These are phyloP conservation scores for Xylaria intraflava DNA, from an alignment of 495 filamentous ascomycete species.

Conservation along the genomic window DNA sequence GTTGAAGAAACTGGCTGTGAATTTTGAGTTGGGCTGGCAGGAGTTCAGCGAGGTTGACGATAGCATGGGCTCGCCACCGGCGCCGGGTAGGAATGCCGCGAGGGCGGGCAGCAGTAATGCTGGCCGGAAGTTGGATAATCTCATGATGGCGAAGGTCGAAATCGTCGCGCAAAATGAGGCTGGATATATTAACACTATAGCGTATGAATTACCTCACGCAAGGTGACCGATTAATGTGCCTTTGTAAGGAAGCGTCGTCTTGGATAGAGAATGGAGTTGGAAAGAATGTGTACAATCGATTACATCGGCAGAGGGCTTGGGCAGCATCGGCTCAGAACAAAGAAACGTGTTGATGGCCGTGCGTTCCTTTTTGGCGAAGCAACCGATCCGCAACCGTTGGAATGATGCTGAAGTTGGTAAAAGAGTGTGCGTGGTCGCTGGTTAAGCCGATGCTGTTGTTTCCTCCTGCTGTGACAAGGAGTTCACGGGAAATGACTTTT, in stretches of 20 bases:
- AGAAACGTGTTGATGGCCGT: conserved; percentile 1
- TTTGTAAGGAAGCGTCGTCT: conserved; percentile 3
- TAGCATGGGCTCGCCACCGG: conserved; percentile 39
- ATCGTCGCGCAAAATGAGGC: conserved; percentile 1
- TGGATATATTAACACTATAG: conserved; percentile 3
- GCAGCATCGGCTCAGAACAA: conserved; percentile 2
- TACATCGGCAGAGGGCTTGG: conserved; percentile 3
- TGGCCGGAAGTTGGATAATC: conserved; percentile 10
- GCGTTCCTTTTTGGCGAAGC: not conserved
- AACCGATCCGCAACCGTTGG: not conserved
- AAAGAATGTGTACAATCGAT: conserved; percentile 10
- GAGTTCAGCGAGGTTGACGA: conserved; percentile 70
- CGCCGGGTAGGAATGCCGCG: conserved; percentile 21
- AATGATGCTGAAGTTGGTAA: not conserved
- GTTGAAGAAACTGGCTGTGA: conserved; percentile 77
- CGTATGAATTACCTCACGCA: not conserved
- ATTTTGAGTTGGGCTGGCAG: conserved; percentile 71
- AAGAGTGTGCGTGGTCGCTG: not conserved
- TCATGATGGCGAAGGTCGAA: conserved; percentile 4
- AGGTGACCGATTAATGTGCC: not conserved
- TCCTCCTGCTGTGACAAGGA: not conserved
- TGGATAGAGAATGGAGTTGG: not conserved
- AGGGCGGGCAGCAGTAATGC: conserved; percentile 31
- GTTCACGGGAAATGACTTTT: not conserved
- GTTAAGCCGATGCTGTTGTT: not conserved